Evolutionary conservation across 2,329 filamentous ascomycete species (phyloP).

Genomic region (Coniochaeta hoffmannii): DNA sequence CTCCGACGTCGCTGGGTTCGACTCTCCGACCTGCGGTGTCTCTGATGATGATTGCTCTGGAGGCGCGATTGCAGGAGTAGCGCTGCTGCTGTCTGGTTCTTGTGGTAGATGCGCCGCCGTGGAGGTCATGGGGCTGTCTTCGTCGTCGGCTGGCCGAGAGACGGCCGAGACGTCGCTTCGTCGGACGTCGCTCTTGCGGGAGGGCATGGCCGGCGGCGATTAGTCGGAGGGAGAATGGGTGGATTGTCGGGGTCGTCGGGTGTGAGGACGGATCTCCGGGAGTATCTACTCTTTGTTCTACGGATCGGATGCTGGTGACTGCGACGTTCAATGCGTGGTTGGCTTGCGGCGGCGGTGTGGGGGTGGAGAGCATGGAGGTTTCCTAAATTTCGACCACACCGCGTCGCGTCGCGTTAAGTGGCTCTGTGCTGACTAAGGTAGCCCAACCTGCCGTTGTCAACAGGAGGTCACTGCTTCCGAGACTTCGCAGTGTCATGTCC

Average conservation of each 20-base stretch:
- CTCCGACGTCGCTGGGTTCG: slow-evolving; percentile 11
- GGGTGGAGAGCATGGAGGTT: not conserved
- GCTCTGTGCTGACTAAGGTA: slow-evolving; percentile 1
- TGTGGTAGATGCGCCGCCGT: not conserved
- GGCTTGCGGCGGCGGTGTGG: not conserved
- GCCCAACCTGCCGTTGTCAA: too few species aligned
- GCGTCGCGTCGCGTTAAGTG: slow-evolving; percentile 4
- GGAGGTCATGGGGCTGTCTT: slow-evolving; percentile 18
- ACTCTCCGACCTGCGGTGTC: slow-evolving; percentile 7
- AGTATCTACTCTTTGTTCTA: not conserved
- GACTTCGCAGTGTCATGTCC: too few species aligned
- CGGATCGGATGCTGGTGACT: not conserved
- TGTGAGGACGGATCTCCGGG: not conserved
- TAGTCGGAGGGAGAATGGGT: not conserved
- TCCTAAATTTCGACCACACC: slow-evolving; percentile 1
- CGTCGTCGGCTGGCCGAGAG: slow-evolving; percentile 34
- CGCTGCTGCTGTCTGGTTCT: not conserved
- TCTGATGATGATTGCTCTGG: not conserved
- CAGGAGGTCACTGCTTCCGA: too few species aligned
- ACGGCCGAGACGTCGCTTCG: slow-evolving; percentile 32
- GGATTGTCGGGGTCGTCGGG: not conserved
- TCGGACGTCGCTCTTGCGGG: slow-evolving; percentile 43
- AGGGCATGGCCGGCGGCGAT: slow-evolving; percentile 34
- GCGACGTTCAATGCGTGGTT: not conserved
- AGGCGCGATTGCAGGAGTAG: not conserved